Evolutionary conservation across 805 yeast genomes (phyloP).

Genomic region (Sugiyamaella americana): DNA sequence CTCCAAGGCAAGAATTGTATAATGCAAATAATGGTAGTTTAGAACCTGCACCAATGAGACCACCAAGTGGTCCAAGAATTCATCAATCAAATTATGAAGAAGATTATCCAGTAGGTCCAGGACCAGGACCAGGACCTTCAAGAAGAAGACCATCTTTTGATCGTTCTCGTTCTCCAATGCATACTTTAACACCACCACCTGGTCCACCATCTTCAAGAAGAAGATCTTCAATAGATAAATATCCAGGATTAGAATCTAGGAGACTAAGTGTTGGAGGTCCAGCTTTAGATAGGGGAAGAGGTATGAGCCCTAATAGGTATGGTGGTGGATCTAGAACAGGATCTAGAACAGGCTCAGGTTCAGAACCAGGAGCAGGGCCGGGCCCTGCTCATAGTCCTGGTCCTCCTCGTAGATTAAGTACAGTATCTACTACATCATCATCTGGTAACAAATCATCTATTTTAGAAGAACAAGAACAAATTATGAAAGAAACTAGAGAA

Average conservation of each 20-base stretch:
- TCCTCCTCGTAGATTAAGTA: neutral
- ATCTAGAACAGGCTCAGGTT: neutral
- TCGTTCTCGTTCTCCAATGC: neutral
- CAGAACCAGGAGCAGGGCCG: neutral
- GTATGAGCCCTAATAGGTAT: neutral
- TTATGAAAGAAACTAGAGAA: slow-evolving; percentile 31
- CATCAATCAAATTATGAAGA: neutral
- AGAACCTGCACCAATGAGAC: slow-evolving; percentile 16
- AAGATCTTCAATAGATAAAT: neutral
- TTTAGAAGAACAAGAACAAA: slow-evolving; percentile 28
- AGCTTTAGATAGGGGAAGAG: neutral
- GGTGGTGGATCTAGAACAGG: no score
- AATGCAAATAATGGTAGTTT: slow-evolving; percentile 22
- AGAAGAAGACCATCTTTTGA: neutral
- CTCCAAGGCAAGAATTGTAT: slow-evolving; percentile 23
- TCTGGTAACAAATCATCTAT: neutral
- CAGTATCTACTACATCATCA: neutral
- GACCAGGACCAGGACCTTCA: neutral
- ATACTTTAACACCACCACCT: neutral
- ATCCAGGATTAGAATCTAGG: neutral
- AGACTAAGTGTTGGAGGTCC: neutral
- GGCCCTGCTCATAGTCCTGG: neutral
- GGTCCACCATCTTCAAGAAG: neutral
- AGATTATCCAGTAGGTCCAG: neutral
- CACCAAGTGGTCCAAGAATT: neutral